Base-by-base conservation (phyloP, 495 filamentous ascomycete genomes). In the Penicillium lividum region DNA sequence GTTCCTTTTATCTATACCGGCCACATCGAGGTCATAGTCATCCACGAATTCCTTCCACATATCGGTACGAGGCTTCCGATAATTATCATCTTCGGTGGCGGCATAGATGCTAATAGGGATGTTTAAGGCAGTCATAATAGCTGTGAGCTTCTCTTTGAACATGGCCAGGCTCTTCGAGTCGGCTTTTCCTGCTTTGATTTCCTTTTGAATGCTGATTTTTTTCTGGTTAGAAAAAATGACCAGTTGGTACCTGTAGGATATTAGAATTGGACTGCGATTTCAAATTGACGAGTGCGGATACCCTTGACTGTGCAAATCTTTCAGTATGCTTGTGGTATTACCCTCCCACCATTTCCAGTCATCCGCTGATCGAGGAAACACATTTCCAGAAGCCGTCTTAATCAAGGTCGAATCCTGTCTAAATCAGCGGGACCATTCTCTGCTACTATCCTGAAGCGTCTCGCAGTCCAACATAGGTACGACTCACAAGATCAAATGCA, bases 341-440 rank as follows among this genome's bases (percentile, higher is more conserved):
- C 73, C 45, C 67, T 96, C 78, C 93, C 93, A 98, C 94, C 94
- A 99, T 73, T 89, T 89, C 94, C 94, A 99, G 71, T 98, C 94
- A 4, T 78, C 72, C 0, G 85, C 80, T 58, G 85, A 84, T 60
- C 80, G 82, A 6, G 85, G 80, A 58, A 92, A 93, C 29, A 80
- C 85, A 67, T 91, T 94, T 5, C 93, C 93, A 0, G 94, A 96
- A 0, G 82, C 77, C 0, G 90, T 88, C 4, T 77, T 76, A 54
- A 98, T 91, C 15, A 99, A 70, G 6, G 95, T 99, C 42, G 89
- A 93, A 72, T 97, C 94, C 88, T 94, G 45, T 53, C 49, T 52
- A 10, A 30, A 25, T 57, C 28, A 61, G 47, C 50, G 50, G 40
- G 33, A 30, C 8, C 18, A 8, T 31, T 13, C 40, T 38, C 42